Percentiles rank a stretch among this genome's conserved stretches.
These are phyloP conservation scores for Helotiales sp. DNA, from an alignment of 2,329 filamentous ascomycete genomes.

Conservation along the genomic window DNA sequence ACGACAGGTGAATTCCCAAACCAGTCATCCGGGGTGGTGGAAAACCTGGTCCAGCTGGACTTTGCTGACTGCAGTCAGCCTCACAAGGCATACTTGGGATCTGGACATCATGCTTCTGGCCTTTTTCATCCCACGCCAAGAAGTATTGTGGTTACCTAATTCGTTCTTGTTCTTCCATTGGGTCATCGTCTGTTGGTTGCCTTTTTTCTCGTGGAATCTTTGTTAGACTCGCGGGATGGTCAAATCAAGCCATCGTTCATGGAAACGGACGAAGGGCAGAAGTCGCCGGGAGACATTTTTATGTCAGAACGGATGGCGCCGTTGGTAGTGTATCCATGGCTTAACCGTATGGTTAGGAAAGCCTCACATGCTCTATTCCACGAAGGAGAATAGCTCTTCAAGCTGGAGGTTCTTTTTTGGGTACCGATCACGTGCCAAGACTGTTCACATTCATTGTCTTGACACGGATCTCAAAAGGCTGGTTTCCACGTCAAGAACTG, in stretches of 20 bases:
- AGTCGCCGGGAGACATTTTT: background rate
- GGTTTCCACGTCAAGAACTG: no score
- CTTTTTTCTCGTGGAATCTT: background rate
- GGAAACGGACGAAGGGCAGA: background rate
- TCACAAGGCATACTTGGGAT: slow-evolving; percentile 17
- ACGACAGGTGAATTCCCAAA: slow-evolving; percentile 7
- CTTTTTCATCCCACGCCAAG: slow-evolving; percentile 9
- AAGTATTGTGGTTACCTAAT: background rate
- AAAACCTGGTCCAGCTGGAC: slow-evolving; percentile 17
- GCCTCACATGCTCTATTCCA: background rate
- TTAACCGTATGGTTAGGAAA: background rate
- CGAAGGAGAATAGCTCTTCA: background rate
- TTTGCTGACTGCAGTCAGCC: slow-evolving; percentile 21
- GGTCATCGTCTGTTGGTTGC: background rate
- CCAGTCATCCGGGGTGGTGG: slow-evolving; percentile 14
- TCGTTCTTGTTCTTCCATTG: background rate
- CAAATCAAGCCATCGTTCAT: background rate
- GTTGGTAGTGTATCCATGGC: background rate
- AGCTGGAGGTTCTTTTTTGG: no score
- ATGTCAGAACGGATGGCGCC: background rate
- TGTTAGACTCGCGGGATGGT: background rate
- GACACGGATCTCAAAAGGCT: no score
- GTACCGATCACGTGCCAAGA: no score
- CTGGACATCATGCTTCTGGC: background rate
- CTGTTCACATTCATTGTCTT: no score